Conservation (phyloP, 2,329 filamentous ascomycete species). For the Paramyrothecium roridum region DNA sequence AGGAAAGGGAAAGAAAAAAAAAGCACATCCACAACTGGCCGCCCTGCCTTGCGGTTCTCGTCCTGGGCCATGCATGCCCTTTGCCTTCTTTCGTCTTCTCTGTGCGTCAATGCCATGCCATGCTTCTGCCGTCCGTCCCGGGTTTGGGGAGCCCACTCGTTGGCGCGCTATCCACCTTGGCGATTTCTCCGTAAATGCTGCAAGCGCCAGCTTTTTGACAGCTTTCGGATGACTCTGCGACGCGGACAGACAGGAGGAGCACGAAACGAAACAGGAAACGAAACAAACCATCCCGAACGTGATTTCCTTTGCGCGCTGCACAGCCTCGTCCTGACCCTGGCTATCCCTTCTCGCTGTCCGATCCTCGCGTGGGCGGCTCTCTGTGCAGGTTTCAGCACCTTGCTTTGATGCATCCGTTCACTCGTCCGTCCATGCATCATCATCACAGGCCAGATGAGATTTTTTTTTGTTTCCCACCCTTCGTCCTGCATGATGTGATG, state of each 20-base stretch:
- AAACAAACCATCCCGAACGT: background rate
- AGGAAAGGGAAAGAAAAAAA: too few species aligned
- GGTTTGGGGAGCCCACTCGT: background rate
- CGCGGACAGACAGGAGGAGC: background rate
- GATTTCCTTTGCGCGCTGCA: background rate
- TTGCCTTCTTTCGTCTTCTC: background rate
- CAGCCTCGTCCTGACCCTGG: background rate
- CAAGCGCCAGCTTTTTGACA: background rate
- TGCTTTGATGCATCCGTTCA: background rate
- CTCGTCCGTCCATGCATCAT: background rate
- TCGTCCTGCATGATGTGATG: too few species aligned
- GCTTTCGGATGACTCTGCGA: background rate
- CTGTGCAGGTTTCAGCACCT: background rate
- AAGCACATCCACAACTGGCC: background rate
- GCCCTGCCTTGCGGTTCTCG: background rate
- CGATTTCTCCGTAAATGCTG: background rate
- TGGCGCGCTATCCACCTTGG: background rate
- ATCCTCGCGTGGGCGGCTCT: background rate
- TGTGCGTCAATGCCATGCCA: background rate
- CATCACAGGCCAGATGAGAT: too few species aligned
- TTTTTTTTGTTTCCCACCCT: too few species aligned
- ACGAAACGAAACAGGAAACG: constrained; percentile 1
- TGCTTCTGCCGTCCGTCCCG: background rate
- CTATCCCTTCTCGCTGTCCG: background rate
- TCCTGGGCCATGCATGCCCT: background rate